Conservation (phyloP, 2,329 filamentous ascomycete genomes). For the Fusarium sulawesiense region DNA sequence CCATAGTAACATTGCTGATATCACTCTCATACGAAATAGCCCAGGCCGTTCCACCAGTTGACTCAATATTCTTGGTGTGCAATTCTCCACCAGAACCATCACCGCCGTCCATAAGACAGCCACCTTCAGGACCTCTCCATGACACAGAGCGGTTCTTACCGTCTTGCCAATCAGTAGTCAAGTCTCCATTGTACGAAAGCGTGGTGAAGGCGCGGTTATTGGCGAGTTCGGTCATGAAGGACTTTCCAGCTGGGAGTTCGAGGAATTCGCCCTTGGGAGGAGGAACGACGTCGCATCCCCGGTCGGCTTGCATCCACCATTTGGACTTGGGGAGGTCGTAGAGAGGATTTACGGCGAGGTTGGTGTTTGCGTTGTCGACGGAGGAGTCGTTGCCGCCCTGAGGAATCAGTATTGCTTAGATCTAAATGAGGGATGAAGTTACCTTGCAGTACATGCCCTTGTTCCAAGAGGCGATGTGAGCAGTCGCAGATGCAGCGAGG, state of each 20-base stretch:
- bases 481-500: slow-evolving; percentile 37
- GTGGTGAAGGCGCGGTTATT: slow-evolving; percentile 62
- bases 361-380: slow-evolving; percentile 56
- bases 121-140: slow-evolving; percentile 54
- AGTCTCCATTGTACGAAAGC: slow-evolving; percentile 56
- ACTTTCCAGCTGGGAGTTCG: slow-evolving; percentile 60
- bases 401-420: neutral
- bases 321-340: slow-evolving; percentile 56
- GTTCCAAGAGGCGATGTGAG: slow-evolving; percentile 47
- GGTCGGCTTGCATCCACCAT: slow-evolving; percentile 65
- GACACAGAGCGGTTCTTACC: slow-evolving; percentile 58
- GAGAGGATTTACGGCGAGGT: slow-evolving; percentile 58
- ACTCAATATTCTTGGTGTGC: slow-evolving; percentile 58
- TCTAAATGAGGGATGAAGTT: neutral
- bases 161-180: slow-evolving; percentile 59
- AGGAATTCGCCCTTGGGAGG: slow-evolving; percentile 50
- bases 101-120: slow-evolving; percentile 44
- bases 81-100: slow-evolving; percentile 58
- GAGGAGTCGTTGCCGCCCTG: slow-evolving; percentile 49
- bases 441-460: slow-evolving; percentile 47
- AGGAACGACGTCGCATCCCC: slow-evolving; percentile 58
- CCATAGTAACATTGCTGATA: slow-evolving; percentile 59
- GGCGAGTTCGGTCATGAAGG: slow-evolving; percentile 61
- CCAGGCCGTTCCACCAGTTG: slow-evolving; percentile 59
- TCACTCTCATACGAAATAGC: slow-evolving; percentile 63